These are phyloP conservation scores for Taphrina populina DNA, from an alignment of 1,139 yeast genomes.

Conservation along the genomic window DNA sequence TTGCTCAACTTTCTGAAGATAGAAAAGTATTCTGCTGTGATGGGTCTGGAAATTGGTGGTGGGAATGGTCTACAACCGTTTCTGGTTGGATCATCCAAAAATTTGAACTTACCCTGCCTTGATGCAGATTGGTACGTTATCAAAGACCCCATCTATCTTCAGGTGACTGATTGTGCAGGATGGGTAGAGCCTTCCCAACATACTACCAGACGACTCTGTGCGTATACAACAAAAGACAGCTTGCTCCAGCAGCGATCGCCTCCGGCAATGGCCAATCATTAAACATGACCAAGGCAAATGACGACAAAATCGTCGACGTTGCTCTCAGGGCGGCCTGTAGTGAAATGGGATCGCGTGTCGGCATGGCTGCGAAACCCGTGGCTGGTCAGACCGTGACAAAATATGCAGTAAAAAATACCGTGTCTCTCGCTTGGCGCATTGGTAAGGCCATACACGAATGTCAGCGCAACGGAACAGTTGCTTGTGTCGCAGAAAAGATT, in stretches of 20 bases:
- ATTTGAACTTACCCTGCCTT: slow-evolving; percentile 46
- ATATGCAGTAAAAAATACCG: slow-evolving; percentile 40
- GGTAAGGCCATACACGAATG: slow-evolving; percentile 51
- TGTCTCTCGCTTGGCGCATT: slow-evolving; percentile 53
- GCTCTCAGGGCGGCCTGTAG: slow-evolving; percentile 50
- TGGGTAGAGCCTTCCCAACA: slow-evolving; percentile 55
- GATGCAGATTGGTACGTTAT: slow-evolving; percentile 46
- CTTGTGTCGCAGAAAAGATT: slow-evolving; percentile 46
- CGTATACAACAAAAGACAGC: slow-evolving; percentile 42
- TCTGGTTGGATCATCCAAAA: slow-evolving; percentile 43
- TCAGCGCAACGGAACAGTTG: slow-evolving; percentile 46
- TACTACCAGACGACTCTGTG: slow-evolving; percentile 49
- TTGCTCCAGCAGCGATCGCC: slow-evolving; percentile 48
- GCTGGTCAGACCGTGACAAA: slow-evolving; percentile 40
- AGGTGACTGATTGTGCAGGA: no score
- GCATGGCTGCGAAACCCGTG: slow-evolving; percentile 49
- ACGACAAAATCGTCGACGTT: slow-evolving; percentile 47
- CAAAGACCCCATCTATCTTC: no score
- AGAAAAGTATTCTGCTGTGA: slow-evolving; percentile 44
- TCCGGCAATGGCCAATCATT: slow-evolving; percentile 53
- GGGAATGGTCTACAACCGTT: slow-evolving; percentile 51
- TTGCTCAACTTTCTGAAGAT: slow-evolving; percentile 43
- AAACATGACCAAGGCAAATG: slow-evolving; percentile 46
- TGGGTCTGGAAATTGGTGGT: slow-evolving; percentile 52
- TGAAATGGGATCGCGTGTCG: slow-evolving; percentile 49